These are phyloP conservation scores for Fusarium sp. DNA, from an alignment of 2,329 filamentous ascomycete genomes.

Conservation along the genomic window DNA sequence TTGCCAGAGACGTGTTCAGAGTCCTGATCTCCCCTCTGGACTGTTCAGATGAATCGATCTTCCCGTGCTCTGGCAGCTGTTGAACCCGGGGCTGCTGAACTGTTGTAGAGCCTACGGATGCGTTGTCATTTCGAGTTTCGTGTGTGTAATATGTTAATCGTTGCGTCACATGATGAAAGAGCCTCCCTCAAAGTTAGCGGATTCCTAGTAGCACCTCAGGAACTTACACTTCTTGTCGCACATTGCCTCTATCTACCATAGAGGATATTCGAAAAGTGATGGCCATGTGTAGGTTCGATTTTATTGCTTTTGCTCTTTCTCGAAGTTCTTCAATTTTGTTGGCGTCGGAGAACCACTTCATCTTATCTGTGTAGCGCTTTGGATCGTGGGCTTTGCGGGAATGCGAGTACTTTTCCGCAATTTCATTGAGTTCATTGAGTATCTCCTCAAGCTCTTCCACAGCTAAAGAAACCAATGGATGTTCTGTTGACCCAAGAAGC, in stretches of 20 bases:
- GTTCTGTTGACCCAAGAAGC: not conserved
- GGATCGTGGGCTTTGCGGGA: not conserved
- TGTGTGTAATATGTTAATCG: not conserved
- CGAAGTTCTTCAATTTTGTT: slow-evolving; percentile 21
- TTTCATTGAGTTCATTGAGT: not conserved
- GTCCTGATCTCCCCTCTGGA: fast-evolving
- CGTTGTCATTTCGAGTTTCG: fast-evolving
- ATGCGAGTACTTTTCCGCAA: slow-evolving; percentile 1
- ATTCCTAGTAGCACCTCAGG: fast-evolving
- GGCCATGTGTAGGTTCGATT: not conserved
- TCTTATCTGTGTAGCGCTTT: slow-evolving; percentile 3
- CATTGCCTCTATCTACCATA: not conserved
- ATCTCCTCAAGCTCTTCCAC: slow-evolving; percentile 2
- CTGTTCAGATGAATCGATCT: fast-evolving
- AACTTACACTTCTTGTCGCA: slow-evolving; percentile 28
- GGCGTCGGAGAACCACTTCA: slow-evolving; percentile 22
- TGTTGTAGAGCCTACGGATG: fast-evolving
- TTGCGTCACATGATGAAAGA: slow-evolving; percentile 1
- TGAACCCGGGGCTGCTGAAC: fast-evolving
- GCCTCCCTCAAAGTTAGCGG: fast-evolving
- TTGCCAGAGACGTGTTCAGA: fast-evolving
- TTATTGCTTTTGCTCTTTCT: slow-evolving; percentile 14
- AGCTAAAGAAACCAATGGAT: not conserved
- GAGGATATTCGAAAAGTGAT: slow-evolving; percentile 5
- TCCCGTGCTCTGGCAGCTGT: fast-evolving